phyloP scores from a whole-genome alignment of 257 asterid species.

The Solanum pennellii region DNA sequence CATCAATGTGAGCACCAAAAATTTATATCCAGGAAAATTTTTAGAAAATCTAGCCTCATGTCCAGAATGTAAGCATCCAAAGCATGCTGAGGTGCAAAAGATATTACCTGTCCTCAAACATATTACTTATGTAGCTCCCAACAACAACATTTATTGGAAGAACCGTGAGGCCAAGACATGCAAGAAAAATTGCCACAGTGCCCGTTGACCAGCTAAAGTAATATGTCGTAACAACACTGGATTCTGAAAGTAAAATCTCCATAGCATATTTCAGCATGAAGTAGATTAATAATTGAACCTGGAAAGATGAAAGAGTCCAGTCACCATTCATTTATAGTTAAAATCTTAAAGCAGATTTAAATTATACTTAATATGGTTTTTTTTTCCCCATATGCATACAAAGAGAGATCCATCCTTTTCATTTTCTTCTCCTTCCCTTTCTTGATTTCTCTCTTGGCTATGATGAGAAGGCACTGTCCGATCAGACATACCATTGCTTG shows the following conservation, averaged over 20 bases:
- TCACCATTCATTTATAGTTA: background rate
- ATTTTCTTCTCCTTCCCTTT: background rate
- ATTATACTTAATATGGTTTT: background rate
- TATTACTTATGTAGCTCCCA: constrained; percentile 90
- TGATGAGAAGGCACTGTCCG: background rate
- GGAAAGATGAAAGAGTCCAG: constrained; percentile 14
- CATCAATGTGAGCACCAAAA: background rate
- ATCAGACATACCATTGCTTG: background rate
- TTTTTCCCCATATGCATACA: background rate
- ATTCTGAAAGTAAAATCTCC: constrained; percentile 94
- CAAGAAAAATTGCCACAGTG: constrained; percentile 76
- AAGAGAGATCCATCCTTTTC: background rate
- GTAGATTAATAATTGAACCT: constrained; percentile 95
- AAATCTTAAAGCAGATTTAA: background rate
- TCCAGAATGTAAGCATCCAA: background rate
- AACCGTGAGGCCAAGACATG: constrained; percentile 87
- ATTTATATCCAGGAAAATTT: background rate
- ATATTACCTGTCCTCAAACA: constrained; percentile 90
- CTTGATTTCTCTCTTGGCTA: background rate
- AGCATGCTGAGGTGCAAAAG: background rate
- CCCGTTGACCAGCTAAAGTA: constrained; percentile 91
- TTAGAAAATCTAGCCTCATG: background rate
- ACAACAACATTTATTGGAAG: constrained; percentile 78
- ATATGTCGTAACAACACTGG: constrained; percentile 83
- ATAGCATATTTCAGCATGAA: constrained; percentile 96